phyloP scores from a whole-genome alignment of 129 eudicot genomes.

The Solidago caesia region DNA sequence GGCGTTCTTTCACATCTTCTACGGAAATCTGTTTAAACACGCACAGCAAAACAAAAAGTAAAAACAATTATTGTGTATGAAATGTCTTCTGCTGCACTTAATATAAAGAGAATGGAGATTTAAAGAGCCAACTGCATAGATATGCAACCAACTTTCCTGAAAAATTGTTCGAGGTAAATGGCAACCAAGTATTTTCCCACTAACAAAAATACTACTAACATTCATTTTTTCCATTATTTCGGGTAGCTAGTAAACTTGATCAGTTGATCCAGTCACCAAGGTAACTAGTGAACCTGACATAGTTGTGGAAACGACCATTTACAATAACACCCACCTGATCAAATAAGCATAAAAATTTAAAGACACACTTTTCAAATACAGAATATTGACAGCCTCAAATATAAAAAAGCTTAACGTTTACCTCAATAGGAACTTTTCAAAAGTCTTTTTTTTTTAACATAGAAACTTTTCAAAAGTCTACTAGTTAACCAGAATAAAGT shows the following conservation, averaged over 20 bases:
- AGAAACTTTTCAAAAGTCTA: too few species aligned
- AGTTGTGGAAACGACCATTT: not conserved
- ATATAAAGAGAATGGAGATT: too few species aligned
- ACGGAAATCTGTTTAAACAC: conserved; percentile 59
- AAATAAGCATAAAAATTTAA: not conserved
- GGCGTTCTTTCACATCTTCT: conserved; percentile 82
- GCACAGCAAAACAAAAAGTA: conserved; percentile 4
- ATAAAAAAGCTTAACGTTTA: not conserved
- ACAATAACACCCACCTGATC: not conserved
- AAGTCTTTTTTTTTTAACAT: too few species aligned
- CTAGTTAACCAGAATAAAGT: not conserved
- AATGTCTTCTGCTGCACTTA: not conserved
- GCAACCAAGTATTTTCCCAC: not conserved
- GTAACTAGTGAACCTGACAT: conserved; percentile 3
- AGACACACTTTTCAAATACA: too few species aligned
- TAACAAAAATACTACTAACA: not conserved
- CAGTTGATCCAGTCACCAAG: not conserved
- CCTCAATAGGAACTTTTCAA: not conserved
- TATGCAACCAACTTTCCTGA: not conserved
- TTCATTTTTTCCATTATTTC: not conserved
- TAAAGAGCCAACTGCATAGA: not conserved
- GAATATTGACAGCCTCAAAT: not conserved
- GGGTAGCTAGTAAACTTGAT: not conserved
- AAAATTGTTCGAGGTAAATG: too few species aligned
- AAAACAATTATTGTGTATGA: not conserved